Evolutionary conservation across 192 early-diverging fungal genomes (phyloP).

Genomic region (Coemansia sp.): DNA sequence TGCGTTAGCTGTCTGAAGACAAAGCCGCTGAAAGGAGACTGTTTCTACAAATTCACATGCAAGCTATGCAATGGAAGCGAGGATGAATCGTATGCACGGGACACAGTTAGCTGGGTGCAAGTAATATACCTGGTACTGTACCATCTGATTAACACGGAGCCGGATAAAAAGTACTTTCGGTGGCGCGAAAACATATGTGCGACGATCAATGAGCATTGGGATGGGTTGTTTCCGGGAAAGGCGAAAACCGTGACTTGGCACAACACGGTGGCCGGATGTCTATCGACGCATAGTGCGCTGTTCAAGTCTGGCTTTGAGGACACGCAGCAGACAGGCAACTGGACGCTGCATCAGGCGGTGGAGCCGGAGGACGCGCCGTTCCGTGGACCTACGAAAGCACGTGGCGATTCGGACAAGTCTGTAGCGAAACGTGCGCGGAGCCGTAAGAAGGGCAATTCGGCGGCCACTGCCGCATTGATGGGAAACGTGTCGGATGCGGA

Average conservation of each 20-base stretch:
- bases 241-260: conserved; percentile 77
- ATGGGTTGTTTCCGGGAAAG: conserved; percentile 67
- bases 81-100: conserved; percentile 66
- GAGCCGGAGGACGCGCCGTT: conserved; percentile 18
- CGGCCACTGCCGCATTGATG: conserved; percentile 19
- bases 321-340: conserved; percentile 67
- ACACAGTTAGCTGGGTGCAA: conserved; percentile 67
- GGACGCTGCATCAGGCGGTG: conserved; percentile 35
- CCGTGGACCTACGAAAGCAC: conserved; percentile 26
- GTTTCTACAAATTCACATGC: conserved; percentile 75
- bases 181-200: conserved; percentile 82
- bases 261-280: conserved; percentile 79
- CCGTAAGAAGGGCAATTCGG: conserved; percentile 42
- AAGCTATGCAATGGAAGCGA: conserved; percentile 66
- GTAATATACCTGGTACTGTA: conserved; percentile 76
- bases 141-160: conserved; percentile 65
- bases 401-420: conserved; percentile 35
- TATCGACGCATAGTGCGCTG: conserved; percentile 74
- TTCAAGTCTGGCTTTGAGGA: conserved; percentile 77
- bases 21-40: conserved; percentile 68
- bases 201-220: conserved; percentile 76
- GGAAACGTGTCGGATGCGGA: conserved; percentile 21
- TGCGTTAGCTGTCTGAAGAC: conserved; percentile 63
- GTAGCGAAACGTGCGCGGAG: conserved; percentile 45
- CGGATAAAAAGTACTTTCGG: conserved; percentile 67